Evolutionary conservation across 2,329 filamentous ascomycete genomes (phyloP), one percentile per base, ranked within the genome.

Genomic region (Phialemoniopsis sp.): DNA sequence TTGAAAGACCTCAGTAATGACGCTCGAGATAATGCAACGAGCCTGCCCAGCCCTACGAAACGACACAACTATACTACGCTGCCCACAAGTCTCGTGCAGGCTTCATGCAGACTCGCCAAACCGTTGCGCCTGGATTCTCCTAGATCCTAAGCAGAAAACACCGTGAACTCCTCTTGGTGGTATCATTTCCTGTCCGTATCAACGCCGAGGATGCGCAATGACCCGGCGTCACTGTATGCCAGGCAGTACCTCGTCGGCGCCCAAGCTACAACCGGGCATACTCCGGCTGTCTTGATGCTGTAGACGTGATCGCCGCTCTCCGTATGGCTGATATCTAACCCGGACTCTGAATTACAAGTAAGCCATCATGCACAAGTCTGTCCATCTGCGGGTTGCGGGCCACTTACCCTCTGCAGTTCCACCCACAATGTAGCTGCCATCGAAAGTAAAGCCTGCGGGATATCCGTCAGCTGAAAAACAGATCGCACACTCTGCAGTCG

Each of bases 231-330:
- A 38, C 78, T 78, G 56, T 88, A 89, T 3, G 86, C 87, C 43
- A 91, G 62, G 48, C 77, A 80, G 57, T 90, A 90, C 41, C 80
- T 72, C 32, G 76, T 82, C 3, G 87, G 87, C 47, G 87, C 85
- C 86, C 86, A 90, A 3, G 82, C 76, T 8, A 89, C 82, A 10
- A 85, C 73, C 2, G 80, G 77, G 39, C 77, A 80, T 12, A 82
- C 66, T 16, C 78, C 74, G 1, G 70, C 68, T 9, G 85, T 84
- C 58, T 88, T 87, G 48, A 89, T 73, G 3, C 74, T 85, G 56
- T 87, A 76, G 13, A 89, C 74, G 47, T 79, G 73, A 33, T 89
- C 85, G 16, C 86, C 86, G 4, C 80, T 84, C 58, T 90, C 86
- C 2, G 80, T 77, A 55, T 89, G 85, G 15, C 77, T 79, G 32